Percentiles rank a stretch among this genome's conserved stretches.
These are phyloP conservation scores for Centaurea solstitialis DNA, from an alignment of 129 eudicot species.

Conservation along the genomic window DNA sequence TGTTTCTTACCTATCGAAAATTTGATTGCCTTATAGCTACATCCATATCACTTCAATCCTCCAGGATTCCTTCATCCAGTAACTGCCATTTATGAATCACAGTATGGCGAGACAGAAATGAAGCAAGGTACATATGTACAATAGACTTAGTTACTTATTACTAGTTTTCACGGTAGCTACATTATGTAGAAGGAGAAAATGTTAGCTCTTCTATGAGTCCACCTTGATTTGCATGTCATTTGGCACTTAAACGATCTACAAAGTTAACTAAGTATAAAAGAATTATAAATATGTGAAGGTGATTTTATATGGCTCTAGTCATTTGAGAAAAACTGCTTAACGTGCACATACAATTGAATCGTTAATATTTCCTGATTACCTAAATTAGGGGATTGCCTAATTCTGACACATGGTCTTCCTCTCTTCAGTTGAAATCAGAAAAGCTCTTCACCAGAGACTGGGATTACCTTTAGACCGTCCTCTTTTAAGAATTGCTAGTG, in stretches of 20 bases:
- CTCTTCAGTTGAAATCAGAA: conserved; percentile 75
- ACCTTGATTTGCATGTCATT: not conserved
- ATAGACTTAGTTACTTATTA: not conserved
- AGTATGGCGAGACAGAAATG: conserved; percentile 90
- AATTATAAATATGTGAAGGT: not conserved
- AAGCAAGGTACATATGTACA: conserved; percentile 92
- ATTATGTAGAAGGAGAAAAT: conserved; percentile 1
- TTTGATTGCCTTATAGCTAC: conserved; percentile 55
- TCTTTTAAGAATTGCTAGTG: conserved; percentile 78
- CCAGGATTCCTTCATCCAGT: conserved; percentile 81
- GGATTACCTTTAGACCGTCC: conserved; percentile 95
- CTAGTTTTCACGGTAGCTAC: not conserved
- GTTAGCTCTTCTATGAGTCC: not conserved
- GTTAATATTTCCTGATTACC: too few species aligned
- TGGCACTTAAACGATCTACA: not conserved
- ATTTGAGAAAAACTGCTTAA: not conserved
- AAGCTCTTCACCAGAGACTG: conserved; percentile 80
- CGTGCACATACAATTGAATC: too few species aligned
- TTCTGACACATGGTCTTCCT: conserved; percentile 16
- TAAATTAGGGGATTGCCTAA: conserved; percentile 3
- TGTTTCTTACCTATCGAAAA: conserved; percentile 2
- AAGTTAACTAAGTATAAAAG: conserved; percentile 6
- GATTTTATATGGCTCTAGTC: conserved; percentile 4
- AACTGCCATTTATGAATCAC: conserved; percentile 73
- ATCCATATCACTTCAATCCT: conserved; percentile 86